phyloP scores from a whole-genome alignment of 306 rosid species.

The Pterocarpus macrocarpus region DNA sequence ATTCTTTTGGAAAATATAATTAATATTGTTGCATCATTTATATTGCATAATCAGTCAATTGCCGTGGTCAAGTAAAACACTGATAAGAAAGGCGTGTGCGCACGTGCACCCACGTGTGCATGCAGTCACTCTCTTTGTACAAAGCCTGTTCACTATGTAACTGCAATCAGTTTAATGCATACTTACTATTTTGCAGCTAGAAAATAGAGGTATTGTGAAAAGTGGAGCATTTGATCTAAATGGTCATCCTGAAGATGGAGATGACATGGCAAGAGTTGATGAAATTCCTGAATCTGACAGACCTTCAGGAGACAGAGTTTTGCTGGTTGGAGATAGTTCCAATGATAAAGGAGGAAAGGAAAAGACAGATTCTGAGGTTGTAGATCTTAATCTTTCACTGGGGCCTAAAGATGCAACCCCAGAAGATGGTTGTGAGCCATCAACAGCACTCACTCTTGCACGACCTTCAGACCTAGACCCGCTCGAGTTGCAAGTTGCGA shows the following conservation, averaged over 20 bases:
- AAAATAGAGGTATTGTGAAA: slow-evolving; percentile 13
- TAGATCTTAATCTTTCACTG: not conserved
- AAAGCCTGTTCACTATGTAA: not conserved
- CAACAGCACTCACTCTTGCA: not conserved
- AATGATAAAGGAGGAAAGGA: not conserved
- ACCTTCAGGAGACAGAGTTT: not conserved
- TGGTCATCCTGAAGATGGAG: slow-evolving; percentile 28
- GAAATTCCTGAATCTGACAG: slow-evolving; percentile 3
- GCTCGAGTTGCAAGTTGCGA: not conserved
- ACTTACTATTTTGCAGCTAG: slow-evolving; percentile 25
- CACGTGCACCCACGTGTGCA: too few species aligned
- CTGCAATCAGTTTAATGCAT: not conserved
- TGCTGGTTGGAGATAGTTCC: not conserved
- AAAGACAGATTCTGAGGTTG: not conserved
- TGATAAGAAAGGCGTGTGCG: not conserved
- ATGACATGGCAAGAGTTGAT: not conserved
- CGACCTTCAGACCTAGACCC: not conserved
- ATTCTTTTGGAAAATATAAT: not conserved
- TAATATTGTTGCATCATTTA: not conserved
- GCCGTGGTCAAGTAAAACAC: not conserved
- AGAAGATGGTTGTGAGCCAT: not conserved
- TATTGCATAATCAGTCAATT: slow-evolving; percentile 26
- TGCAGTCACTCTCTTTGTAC: not conserved
- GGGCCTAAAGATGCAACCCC: not conserved
- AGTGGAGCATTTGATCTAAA: slow-evolving; percentile 20